Evolutionary conservation across 768 basidiomycete species (phyloP).

Genomic region (Termitomyces sp.): DNA sequence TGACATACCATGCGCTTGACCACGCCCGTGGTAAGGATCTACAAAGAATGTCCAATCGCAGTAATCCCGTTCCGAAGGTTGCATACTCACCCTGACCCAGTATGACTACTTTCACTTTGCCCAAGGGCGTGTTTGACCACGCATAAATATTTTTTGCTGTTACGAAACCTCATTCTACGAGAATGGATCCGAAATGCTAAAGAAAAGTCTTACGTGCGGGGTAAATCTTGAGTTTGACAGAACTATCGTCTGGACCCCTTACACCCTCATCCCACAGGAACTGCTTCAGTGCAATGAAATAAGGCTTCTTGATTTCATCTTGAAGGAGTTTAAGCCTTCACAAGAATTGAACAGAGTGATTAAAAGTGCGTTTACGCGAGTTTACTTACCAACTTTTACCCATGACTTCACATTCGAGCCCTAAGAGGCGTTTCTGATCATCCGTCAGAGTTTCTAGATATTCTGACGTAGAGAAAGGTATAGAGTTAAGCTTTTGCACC

Average conservation of each 20-base stretch:
- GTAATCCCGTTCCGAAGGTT: conserved; percentile 3
- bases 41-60: conserved; percentile 1
- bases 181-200: conserved; percentile 1
- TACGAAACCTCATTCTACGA: conserved; percentile 5
- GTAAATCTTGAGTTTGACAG: conserved; percentile 55
- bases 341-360: not conserved
- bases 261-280: conserved; percentile 68
- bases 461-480: conserved; percentile 59
- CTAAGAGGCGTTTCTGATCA: conserved; percentile 52
- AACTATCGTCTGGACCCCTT: conserved; percentile 41
- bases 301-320: conserved; percentile 71
- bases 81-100: conserved; percentile 56
- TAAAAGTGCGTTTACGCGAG: not conserved
- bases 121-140: conserved; percentile 87
- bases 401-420: conserved; percentile 70
- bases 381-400: conserved; percentile 60
- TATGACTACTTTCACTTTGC: conserved; percentile 83
- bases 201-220: conserved; percentile 58
- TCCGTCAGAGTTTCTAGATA: conserved; percentile 51
- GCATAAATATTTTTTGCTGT: conserved; percentile 80
- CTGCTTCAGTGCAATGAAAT: conserved; percentile 68
- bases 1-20: conserved; percentile 78
- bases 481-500: conserved; percentile 46
- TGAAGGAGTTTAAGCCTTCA: conserved; percentile 69
- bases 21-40: conserved; percentile 79